phyloP scores from a whole-genome alignment of 768 basidiomycete species.

The Russula olivacea region DNA sequence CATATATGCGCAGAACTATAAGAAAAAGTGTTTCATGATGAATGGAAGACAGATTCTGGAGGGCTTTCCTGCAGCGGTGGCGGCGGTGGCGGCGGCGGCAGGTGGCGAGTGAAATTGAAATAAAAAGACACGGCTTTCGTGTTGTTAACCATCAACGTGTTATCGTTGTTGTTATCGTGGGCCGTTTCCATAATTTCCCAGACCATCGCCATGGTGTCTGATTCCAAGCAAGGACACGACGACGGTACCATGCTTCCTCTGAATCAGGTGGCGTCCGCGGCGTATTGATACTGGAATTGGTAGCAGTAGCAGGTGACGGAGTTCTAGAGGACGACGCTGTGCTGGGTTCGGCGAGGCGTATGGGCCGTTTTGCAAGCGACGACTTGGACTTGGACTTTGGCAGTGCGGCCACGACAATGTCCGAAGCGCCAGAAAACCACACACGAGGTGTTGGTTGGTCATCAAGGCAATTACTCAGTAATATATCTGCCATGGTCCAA shows the following conservation, averaged over 20 bases:
- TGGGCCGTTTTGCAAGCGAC: neutral
- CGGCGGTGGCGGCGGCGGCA: too few relatives aligned
- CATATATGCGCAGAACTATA: neutral
- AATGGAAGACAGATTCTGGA: neutral
- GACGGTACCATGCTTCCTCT: conserved; percentile 16
- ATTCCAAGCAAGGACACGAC: neutral
- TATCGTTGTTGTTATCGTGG: neutral
- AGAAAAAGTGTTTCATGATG: neutral
- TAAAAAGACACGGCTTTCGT: neutral
- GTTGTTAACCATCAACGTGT: neutral
- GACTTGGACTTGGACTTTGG: neutral
- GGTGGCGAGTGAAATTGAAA: neutral
- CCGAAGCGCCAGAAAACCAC: conserved; percentile 32
- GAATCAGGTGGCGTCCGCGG: conserved; percentile 33
- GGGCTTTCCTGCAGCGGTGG: neutral
- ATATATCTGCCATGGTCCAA: conserved; percentile 34
- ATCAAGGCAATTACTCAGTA: conserved; percentile 36
- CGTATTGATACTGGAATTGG: neutral
- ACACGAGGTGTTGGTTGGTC: conserved; percentile 27
- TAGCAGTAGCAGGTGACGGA: neutral
- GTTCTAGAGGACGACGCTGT: neutral
- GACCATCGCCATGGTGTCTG: neutral
- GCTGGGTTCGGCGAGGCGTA: neutral
- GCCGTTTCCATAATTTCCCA: conserved; percentile 10
- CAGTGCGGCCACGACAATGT: conserved; percentile 30